Percentiles rank a stretch among this genome's conserved stretches.
Conservation (phyloP, 495 filamentous ascomycete genomes). For the Arthonia radiata region DNA sequence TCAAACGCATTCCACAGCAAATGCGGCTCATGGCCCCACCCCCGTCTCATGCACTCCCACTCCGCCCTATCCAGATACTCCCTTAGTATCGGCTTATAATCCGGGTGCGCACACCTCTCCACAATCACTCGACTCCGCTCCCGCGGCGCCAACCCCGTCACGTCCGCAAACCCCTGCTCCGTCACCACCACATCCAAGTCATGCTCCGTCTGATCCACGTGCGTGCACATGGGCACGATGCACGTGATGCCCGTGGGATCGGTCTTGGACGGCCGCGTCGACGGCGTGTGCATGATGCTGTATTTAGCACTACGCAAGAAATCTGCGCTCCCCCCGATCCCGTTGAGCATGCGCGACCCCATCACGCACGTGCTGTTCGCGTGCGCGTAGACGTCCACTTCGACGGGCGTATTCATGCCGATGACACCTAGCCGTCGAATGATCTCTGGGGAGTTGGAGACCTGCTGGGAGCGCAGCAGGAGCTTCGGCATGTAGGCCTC, state of each 20-base stretch:
- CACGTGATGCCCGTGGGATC: slow-evolving; percentile 66
- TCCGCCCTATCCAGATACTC: slow-evolving; percentile 78
- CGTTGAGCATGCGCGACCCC: slow-evolving; percentile 80
- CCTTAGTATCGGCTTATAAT: slow-evolving; percentile 56
- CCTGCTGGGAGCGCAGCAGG: slow-evolving; percentile 64
- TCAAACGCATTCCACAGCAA: slow-evolving; percentile 64
- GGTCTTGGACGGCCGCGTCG: slow-evolving; percentile 51
- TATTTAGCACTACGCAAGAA: slow-evolving; percentile 70
- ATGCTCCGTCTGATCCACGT: slow-evolving; percentile 84
- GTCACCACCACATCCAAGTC: slow-evolving; percentile 74
- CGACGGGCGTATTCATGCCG: slow-evolving; percentile 88
- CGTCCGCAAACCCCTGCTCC: slow-evolving; percentile 69
- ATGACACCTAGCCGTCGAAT: slow-evolving; percentile 72
- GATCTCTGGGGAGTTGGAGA: slow-evolving; percentile 87
- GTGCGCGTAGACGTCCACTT: slow-evolving; percentile 87
- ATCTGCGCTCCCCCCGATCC: slow-evolving; percentile 69
- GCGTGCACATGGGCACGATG: slow-evolving; percentile 82
- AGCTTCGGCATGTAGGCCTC: slow-evolving; percentile 57
- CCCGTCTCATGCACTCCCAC: slow-evolving; percentile 66
- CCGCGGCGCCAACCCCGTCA: slow-evolving; percentile 53
- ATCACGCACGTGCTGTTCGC: slow-evolving; percentile 82
- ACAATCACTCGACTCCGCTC: slow-evolving; percentile 74
- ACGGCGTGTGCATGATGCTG: slow-evolving; percentile 84
- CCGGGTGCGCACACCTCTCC: slow-evolving; percentile 66
- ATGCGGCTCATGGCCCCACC: slow-evolving; percentile 78